Evolutionary conservation across 176 grass and related monocot genomes (phyloP).

Genomic region (Aegilops umbellulata): DNA sequence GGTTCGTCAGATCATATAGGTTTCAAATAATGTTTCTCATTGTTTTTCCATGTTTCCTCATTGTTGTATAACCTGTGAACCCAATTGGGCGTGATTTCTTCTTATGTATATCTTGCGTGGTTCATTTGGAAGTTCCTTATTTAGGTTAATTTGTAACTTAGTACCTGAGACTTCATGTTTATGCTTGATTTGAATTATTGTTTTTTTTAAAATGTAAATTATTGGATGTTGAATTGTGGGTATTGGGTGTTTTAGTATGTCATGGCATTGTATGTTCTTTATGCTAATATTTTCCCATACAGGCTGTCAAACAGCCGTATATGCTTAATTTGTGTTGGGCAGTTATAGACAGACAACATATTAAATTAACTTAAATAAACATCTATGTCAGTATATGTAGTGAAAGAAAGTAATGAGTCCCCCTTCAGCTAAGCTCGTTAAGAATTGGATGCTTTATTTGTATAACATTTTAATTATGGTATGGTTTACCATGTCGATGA

Average conservation of each 20-base stretch:
- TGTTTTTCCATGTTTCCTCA: neutral
- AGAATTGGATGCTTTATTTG: neutral
- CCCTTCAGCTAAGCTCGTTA: neutral
- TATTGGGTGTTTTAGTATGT: neutral
- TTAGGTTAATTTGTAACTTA: neutral
- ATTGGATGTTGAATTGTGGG: neutral
- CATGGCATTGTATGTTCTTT: neutral
- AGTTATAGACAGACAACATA: neutral
- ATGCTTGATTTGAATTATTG: neutral
- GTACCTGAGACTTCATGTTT: neutral
- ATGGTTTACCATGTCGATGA: neutral
- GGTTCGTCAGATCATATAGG: slow-evolving; percentile 37
- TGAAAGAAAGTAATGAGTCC: neutral
- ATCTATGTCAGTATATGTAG: neutral
- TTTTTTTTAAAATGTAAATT: neutral
- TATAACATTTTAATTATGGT: neutral
- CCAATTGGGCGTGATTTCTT: neutral
- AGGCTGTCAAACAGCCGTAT: neutral
- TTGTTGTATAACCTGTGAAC: neutral
- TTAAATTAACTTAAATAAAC: neutral
- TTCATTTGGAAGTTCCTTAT: neutral
- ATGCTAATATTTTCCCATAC: neutral
- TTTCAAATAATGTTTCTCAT: neutral
- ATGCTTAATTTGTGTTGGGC: neutral
- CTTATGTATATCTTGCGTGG: neutral